A percentile compares a stretch with the other conserved stretches of the same genome.
phyloP scores from a whole-genome alignment of 164 flowering plant genomes.

The Protea cynaroides region DNA sequence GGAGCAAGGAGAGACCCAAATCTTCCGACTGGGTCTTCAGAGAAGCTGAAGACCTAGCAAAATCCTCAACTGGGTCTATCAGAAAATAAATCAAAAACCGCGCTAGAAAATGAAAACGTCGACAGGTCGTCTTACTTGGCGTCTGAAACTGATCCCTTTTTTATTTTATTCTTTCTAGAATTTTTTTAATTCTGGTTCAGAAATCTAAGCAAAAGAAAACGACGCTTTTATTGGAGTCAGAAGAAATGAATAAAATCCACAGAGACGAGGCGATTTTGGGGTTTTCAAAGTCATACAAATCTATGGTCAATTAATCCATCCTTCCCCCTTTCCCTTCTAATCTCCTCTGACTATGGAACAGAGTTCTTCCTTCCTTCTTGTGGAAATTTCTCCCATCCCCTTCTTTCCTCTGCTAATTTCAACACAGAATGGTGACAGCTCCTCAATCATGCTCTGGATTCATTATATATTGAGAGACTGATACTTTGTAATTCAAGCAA shows the following conservation, averaged over 20 bases:
- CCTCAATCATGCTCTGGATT: too few species aligned
- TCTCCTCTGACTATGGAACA: conserved; percentile 32
- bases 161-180: not conserved
- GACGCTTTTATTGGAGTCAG: conserved; percentile 7
- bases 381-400: not conserved
- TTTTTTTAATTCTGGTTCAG: conserved; percentile 5
- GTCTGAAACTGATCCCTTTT: not conserved
- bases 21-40: conserved; percentile 15
- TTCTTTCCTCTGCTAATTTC: not conserved
- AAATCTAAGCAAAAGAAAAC: conserved; percentile 13
- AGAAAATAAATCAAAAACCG: not conserved
- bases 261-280: conserved; percentile 20
- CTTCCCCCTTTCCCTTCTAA: conserved; percentile 22
- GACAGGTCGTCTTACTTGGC: conserved; percentile 1
- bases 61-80: conserved; percentile 17
- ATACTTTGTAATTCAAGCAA: too few species aligned
- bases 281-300: conserved; percentile 40
- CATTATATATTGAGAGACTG: too few species aligned
- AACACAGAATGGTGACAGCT: not conserved
- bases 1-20: not conserved
- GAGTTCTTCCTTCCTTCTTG: not conserved
- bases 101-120: not conserved
- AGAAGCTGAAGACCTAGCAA: conserved; percentile 6
- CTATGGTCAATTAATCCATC: conserved; percentile 33
- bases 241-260: not conserved